Base-by-base conservation (phyloP, 179 eudicot genomes). In the Heliamphora pulchella region DNA sequence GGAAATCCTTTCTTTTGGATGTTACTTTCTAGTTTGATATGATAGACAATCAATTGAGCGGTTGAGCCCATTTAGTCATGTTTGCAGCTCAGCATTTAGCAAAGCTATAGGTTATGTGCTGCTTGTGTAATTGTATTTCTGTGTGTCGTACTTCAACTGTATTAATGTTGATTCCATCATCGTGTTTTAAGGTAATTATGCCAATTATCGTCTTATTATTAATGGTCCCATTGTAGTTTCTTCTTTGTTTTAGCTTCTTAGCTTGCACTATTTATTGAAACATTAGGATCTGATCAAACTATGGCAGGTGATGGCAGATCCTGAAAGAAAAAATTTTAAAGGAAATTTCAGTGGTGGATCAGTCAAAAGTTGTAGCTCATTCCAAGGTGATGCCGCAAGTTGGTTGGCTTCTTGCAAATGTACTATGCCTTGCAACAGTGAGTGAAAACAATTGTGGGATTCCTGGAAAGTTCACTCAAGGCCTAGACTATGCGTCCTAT, bases 251-350 rank as follows among this genome's bases (percentile, higher is more conserved):
- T 41, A 63, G 48, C 53, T 71, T 72, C 18, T 74, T 50, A 50
- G 17, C 74, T 78, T 54, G 80, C 66, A 71, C 57, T 66, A 59
- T n/a, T 18, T 66, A 70, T 67, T 78, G 64, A 77, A 82, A 80
- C 75, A 57, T 74, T 81, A 86, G 86, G 86, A 82, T 80, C 97
- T 95, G 89, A 95, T 93, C 91, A 91, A 84, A 83, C 81, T 81
- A 78, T 89, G 95, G 93, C 97, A 95, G 98, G 93, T 91, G 97
- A 89, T 93, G 94, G 89, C 97, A 95, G 98, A 91, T 88, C 54
- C 88, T 83, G 71, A 88, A 87, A 83, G 91, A 91, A 81, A 91
- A 82, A 83, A 82, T 89, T 81, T 79, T 93, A 81, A 80, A 83
- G 80, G 88, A 89, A 79, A 89, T 90, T 53, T 86, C 90, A 50